Conservation (phyloP, 257 asterid species). For the Penstemon barbatus region DNA sequence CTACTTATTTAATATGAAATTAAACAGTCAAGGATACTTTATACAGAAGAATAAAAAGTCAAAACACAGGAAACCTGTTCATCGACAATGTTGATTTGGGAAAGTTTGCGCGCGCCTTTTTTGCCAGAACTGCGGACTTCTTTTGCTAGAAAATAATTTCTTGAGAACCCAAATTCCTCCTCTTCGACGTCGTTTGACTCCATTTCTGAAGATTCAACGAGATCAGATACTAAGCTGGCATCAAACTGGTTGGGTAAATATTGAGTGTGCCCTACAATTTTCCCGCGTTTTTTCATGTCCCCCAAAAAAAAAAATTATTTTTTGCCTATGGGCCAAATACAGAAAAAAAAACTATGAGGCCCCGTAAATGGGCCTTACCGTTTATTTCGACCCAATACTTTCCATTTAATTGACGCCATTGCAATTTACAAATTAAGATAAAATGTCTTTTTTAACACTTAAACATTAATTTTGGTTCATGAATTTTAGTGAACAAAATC, state of each 20-base stretch:
- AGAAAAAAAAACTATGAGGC: too few species aligned
- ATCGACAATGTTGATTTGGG: constrained; percentile 66
- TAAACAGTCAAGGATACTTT: neutral
- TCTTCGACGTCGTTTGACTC: constrained; percentile 57
- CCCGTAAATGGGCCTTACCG: too few species aligned
- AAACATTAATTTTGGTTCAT: too few species aligned
- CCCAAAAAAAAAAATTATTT: too few species aligned
- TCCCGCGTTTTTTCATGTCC: constrained; percentile 36
- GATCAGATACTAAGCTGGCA: neutral
- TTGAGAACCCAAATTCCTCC: constrained; percentile 87
- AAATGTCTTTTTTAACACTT: too few species aligned
- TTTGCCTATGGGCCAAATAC: neutral
- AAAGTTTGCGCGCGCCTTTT: constrained; percentile 63
- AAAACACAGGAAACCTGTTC: constrained; percentile 58
- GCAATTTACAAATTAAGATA: too few species aligned
- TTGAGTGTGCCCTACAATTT: constrained; percentile 29
- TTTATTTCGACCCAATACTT: too few species aligned
- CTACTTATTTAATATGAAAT: neutral
- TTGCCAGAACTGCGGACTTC: constrained; percentile 69
- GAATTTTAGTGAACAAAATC: too few species aligned
- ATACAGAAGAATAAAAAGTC: neutral
- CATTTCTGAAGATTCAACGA: constrained; percentile 32
- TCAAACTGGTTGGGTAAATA: neutral
- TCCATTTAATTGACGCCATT: too few species aligned
- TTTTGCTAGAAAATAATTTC: constrained; percentile 85